These are phyloP conservation scores for Suillus plorans DNA, from an alignment of 768 basidiomycete species.

Conservation along the genomic window DNA sequence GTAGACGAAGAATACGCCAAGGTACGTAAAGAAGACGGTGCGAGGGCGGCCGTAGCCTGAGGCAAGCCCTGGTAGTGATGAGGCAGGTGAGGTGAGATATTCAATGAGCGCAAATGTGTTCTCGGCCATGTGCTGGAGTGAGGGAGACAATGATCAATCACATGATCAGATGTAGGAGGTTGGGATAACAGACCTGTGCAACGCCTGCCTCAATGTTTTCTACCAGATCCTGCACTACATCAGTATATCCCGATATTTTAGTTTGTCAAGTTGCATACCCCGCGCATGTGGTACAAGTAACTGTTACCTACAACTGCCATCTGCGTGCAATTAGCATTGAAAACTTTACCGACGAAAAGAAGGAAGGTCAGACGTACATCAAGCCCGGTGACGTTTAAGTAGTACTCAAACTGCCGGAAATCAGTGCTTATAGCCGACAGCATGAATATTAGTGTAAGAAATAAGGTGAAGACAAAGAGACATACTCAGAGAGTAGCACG, in stretches of 20 bases:
- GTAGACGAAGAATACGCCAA: slow-evolving; percentile 72
- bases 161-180: background rate
- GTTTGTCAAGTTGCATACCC: slow-evolving; percentile 41
- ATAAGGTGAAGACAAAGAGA: slow-evolving; percentile 7
- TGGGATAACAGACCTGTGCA: slow-evolving; percentile 40
- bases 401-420: slow-evolving; percentile 90
- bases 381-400: slow-evolving; percentile 86
- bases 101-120: slow-evolving; percentile 79
- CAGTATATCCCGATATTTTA: slow-evolving; percentile 1
- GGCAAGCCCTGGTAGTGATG: slow-evolving; percentile 67
- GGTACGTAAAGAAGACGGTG: slow-evolving; percentile 76
- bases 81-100: slow-evolving; percentile 67
- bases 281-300: slow-evolving; percentile 92
- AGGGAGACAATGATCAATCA: background rate
- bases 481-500: slow-evolving; percentile 84
- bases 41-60: slow-evolving; percentile 48
- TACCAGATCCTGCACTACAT: slow-evolving; percentile 56
- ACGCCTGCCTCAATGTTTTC: slow-evolving; percentile 85
- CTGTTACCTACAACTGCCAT: slow-evolving; percentile 92
- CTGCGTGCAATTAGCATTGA: slow-evolving; percentile 36
- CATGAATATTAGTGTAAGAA: background rate
- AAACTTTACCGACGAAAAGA: background rate
- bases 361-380: slow-evolving; percentile 56
- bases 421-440: slow-evolving; percentile 63
- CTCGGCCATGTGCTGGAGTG: slow-evolving; percentile 80